Evolutionary conservation across 2,329 filamentous ascomycete species (phyloP).

Genomic region (Diaporthe ampelina): DNA sequence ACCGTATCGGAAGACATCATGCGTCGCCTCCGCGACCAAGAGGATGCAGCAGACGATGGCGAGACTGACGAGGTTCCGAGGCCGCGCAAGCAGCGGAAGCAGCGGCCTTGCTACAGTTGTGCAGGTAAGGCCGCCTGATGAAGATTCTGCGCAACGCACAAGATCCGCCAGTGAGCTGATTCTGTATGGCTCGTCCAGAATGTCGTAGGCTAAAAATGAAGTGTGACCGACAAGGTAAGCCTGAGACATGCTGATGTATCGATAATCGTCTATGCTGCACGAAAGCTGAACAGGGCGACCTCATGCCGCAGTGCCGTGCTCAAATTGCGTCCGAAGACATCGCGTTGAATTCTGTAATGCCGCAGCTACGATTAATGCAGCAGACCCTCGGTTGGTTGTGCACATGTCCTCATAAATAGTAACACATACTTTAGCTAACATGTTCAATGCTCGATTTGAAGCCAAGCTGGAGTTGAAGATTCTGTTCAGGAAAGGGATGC

Average conservation of each 20-base stretch:
- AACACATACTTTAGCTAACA: not conserved
- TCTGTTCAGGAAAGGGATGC: not conserved
- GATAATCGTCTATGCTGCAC: not conserved
- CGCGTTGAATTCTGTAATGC: constrained; percentile 3
- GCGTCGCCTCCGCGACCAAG: constrained; percentile 1
- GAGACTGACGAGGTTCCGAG: not conserved
- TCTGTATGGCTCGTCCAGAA: not conserved
- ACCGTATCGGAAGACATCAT: not conserved
- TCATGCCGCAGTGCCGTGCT: constrained; percentile 1
- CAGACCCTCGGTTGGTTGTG: not conserved
- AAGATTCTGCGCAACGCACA: not conserved
- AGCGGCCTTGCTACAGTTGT: constrained; percentile 13
- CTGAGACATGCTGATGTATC: not conserved
- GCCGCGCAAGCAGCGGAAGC: constrained; percentile 15
- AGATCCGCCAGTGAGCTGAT: not conserved
- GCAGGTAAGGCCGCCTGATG: not conserved
- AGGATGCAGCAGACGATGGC: not conserved
- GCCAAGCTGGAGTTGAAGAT: not conserved
- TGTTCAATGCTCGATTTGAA: not conserved
- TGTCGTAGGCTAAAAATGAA: constrained; percentile 23
- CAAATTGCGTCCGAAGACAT: not conserved
- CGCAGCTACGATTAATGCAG: not conserved
- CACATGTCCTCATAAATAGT: too few relatives aligned
- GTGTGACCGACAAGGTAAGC: constrained; percentile 14
- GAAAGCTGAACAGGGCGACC: not conserved